Evolutionary conservation across 768 basidiomycete genomes (phyloP), one percentile per base, ranked within the genome.

Genomic region (Tylopilus subfusipes): DNA sequence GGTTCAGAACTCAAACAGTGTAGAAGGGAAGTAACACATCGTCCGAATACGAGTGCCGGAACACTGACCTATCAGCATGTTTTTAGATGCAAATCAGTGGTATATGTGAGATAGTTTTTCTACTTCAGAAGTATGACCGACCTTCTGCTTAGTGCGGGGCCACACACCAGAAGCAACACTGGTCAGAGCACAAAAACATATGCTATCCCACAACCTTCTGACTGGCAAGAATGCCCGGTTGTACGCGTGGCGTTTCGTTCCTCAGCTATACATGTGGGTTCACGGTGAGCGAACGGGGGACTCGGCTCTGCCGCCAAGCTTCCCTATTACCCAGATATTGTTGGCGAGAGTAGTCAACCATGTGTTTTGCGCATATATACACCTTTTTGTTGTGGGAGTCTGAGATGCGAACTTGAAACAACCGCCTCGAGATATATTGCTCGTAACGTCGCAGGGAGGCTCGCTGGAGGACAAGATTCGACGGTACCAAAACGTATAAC

Each of bases 31-130:
- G 64, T 64, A 5, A 10, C 21, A 13, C 36, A 39, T 55, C 25
- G 19, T 1, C 9, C 31, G 11, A 14, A 22, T 18, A 11, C 29
- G 19, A 24, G 14, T 19, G 29, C 38, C 30, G 19, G 11, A 45
- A 54, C 25, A 19, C 31, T 31, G 33, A 38, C 44, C 24, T 33
- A 16, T 42, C 5, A 1, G 13, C 4, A 19, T 16, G 39, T 29
- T 13, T 42, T 42, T 48, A 77, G 77, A 55, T 78, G 76, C 59
- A 77, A 75, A 56, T 66, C 69, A 4, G 72, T 70, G 9, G 72
- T 76, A 21, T 78, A 77, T 60, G 76, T 76, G 64, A 70, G 75
- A 66, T 24, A 12, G 14, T 51, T 39, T 33, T 52, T 21, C 34
- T 31, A 30, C 18, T 18, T 19, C n/a, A n/a, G n/a, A 29, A 34